Evolutionary conservation across 306 rosid species (phyloP).

Genomic region (Lathyrus sativus): DNA sequence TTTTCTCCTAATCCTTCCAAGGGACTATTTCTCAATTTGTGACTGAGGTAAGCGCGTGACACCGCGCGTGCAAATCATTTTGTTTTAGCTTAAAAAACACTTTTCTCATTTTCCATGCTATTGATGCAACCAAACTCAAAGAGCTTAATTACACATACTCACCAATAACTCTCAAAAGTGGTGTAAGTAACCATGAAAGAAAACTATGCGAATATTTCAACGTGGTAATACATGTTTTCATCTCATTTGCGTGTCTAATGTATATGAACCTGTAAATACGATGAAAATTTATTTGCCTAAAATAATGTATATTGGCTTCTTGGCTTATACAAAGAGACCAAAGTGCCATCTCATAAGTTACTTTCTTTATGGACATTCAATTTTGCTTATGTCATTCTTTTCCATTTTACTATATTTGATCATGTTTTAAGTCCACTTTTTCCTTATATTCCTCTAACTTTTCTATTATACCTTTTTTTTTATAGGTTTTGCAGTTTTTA

Average conservation of each 20-base stretch:
- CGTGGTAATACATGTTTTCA: conserved; percentile 37
- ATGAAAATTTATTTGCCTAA: conserved; percentile 27
- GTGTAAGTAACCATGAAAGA: conserved; percentile 51
- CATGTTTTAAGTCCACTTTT: not conserved
- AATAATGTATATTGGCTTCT: conserved; percentile 27
- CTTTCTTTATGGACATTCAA: conserved; percentile 37
- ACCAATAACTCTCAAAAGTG: conserved; percentile 35
- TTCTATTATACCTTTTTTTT: not conserved
- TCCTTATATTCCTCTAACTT: not conserved
- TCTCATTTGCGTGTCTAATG: conserved; percentile 13
- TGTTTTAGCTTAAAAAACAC: too few relatives aligned
- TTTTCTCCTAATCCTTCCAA: too few relatives aligned
- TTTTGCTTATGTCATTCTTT: conserved; percentile 46
- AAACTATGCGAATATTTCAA: conserved; percentile 50
- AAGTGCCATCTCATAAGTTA: conserved; percentile 27
- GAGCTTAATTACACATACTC: conserved; percentile 19
- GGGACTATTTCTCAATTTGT: too few relatives aligned
- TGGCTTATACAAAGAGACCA: conserved; percentile 1
- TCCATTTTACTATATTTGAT: conserved; percentile 9
- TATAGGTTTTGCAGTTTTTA: not conserved
- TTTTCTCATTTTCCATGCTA: too few relatives aligned
- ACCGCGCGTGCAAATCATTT: too few relatives aligned
- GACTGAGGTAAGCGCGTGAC: too few relatives aligned
- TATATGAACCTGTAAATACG: conserved; percentile 23
- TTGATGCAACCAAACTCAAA: too few relatives aligned